These are phyloP conservation scores for Artemisia tridentata DNA, from an alignment of 129 eudicot species.

Conservation along the genomic window DNA sequence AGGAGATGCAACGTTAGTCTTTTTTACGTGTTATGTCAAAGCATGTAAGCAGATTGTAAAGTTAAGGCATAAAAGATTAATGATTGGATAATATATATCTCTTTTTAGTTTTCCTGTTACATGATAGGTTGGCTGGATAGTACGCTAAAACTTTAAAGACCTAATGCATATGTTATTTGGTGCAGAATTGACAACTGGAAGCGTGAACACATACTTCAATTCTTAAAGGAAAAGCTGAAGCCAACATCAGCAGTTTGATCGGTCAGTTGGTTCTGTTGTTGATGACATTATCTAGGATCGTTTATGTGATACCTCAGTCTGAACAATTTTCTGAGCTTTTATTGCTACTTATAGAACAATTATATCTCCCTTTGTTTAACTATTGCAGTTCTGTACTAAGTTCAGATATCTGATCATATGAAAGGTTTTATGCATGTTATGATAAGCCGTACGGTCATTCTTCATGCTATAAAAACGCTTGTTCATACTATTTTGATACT, in stretches of 20 bases:
- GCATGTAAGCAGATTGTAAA: no score
- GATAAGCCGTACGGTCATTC: background rate
- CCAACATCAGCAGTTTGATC: slow-evolving; percentile 43
- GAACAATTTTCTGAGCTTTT: background rate
- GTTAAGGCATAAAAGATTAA: no score
- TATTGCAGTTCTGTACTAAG: slow-evolving; percentile 18
- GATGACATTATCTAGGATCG: slow-evolving; percentile 4
- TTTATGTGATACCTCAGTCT: background rate
- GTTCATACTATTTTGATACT: background rate
- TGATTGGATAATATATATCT: no score
- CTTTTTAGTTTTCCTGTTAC: no score
- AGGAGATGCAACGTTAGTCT: no score
- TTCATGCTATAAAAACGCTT: background rate
- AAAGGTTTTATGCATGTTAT: slow-evolving; percentile 22
- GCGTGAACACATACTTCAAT: slow-evolving; percentile 87
- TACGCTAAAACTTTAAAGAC: slow-evolving; percentile 1
- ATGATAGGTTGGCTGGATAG: no score
- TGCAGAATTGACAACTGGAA: slow-evolving; percentile 95
- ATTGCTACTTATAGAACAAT: slow-evolving; percentile 22
- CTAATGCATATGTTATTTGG: slow-evolving; percentile 6
- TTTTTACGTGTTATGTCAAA: no score
- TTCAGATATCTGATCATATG: slow-evolving; percentile 9
- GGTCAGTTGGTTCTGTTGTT: slow-evolving; percentile 21
- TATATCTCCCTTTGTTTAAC: slow-evolving; percentile 4
- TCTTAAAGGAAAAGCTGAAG: slow-evolving; percentile 74